Conservation (phyloP, 345 rosid species). For the Punica granatum region DNA sequence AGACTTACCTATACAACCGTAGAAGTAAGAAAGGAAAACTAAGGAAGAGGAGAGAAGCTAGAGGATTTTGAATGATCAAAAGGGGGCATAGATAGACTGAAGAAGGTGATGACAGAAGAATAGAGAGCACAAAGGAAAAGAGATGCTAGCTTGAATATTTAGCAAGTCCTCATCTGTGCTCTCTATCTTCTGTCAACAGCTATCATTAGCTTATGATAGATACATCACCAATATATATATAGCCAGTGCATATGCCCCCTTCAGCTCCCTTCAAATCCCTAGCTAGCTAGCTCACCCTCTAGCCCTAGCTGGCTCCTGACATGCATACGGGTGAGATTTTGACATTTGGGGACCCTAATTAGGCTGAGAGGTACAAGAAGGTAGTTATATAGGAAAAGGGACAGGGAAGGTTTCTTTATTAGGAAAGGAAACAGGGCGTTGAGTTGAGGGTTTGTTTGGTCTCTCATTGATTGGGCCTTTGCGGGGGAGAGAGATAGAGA, state of each 20-base stretch:
- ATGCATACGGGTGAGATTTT: neutral
- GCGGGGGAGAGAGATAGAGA: too few relatives aligned
- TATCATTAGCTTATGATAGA: too few relatives aligned
- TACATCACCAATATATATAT: too few relatives aligned
- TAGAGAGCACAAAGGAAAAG: constrained; percentile 83
- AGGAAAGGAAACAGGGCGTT: neutral
- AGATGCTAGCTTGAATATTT: constrained; percentile 26
- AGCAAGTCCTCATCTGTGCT: constrained; percentile 86
- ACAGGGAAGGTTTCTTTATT: constrained; percentile 1
- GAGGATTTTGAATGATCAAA: constrained; percentile 3
- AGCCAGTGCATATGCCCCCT: too few relatives aligned
- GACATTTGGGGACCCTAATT: constrained; percentile 3
- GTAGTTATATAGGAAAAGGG: neutral
- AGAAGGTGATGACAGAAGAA: constrained; percentile 70
- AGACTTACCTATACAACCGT: neutral
- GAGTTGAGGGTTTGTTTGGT: neutral
- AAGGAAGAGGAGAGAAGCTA: too few relatives aligned
- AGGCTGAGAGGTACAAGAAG: neutral
- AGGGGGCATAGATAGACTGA: constrained; percentile 5
- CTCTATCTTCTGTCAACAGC: constrained; percentile 99
- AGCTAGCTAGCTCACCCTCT: constrained; percentile 4
- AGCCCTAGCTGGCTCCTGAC: neutral
- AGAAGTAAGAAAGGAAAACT: too few relatives aligned
- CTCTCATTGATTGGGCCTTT: neutral
- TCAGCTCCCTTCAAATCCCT: neutral